A percentile compares a stretch with the other conserved stretches of the same genome.
These are phyloP conservation scores for Saccharum officinarum DNA, from an alignment of 176 grass and related monocot genomes.

Conservation along the genomic window DNA sequence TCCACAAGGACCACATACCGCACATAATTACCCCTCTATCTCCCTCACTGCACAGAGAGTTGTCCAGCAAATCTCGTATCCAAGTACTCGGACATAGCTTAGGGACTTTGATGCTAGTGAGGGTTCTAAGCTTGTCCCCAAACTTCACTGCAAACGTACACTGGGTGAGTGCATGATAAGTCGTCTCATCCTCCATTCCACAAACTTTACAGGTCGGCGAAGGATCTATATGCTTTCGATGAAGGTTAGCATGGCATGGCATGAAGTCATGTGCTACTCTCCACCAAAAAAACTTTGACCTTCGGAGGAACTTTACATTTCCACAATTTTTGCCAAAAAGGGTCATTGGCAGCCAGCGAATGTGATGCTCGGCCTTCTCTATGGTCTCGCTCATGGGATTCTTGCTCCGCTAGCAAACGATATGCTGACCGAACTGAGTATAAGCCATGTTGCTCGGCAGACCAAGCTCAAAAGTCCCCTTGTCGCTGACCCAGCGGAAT, in stretches of 20 bases:
- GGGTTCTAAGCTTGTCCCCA: neutral
- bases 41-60: rapidly evolving
- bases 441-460: no score
- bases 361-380: no score
- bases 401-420: no score
- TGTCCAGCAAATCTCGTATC: neutral
- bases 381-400: no score
- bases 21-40: neutral
- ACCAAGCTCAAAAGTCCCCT: no score
- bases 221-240: neutral
- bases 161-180: neutral
- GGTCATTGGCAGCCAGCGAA: no score
- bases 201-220: neutral
- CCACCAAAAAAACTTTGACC: neutral
- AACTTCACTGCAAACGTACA: neutral
- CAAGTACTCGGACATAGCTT: neutral
- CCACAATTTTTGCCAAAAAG: no score
- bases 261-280: neutral
- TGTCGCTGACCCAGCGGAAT: no score
- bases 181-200: neutral
- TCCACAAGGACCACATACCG: neutral
- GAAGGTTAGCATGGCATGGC: neutral
- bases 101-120: neutral
- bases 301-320: neutral
- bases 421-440: no score